phyloP scores from a whole-genome alignment of 2,329 filamentous ascomycete genomes.

The Sporothrix brunneoviolacea region DNA sequence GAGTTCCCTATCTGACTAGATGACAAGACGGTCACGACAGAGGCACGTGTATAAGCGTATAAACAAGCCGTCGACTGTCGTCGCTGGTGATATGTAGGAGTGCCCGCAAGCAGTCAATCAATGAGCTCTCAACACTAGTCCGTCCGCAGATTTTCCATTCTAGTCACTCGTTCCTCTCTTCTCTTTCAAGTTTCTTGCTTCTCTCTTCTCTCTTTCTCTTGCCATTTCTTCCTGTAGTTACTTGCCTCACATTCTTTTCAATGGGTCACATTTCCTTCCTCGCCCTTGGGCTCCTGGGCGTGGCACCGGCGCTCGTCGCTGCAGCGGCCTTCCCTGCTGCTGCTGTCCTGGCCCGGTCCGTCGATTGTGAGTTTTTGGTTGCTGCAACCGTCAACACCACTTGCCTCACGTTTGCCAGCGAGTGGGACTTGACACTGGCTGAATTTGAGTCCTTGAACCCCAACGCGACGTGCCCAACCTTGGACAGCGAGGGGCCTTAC shows the following conservation, averaged over 20 bases:
- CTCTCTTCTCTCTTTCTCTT: too few relatives aligned
- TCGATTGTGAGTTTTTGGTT: constrained; percentile 12
- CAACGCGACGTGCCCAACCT: constrained; percentile 9
- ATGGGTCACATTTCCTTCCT: not conserved
- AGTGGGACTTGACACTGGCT: constrained; percentile 13
- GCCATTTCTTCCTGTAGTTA: too few relatives aligned
- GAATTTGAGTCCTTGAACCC: constrained; percentile 18
- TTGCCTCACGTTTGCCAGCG: constrained; percentile 14
- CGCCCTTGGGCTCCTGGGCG: not conserved
- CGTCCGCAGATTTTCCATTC: too few relatives aligned
- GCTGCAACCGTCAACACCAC: constrained; percentile 7
- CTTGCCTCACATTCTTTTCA: constrained; percentile 36
- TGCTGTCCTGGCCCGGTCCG: not conserved
- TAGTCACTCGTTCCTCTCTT: too few relatives aligned
- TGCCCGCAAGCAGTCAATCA: too few relatives aligned
- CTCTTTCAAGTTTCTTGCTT: too few relatives aligned
- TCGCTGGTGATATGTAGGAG: too few relatives aligned
- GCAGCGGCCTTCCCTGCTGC: not conserved
- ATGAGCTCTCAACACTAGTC: too few relatives aligned
- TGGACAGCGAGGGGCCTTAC: constrained; percentile 11
- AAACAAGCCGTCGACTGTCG: too few relatives aligned
- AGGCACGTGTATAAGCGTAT: too few relatives aligned
- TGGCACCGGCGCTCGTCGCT: not conserved
- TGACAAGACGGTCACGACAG: too few relatives aligned
- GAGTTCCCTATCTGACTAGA: too few relatives aligned